phyloP scores from a whole-genome alignment of 2,329 filamentous ascomycete species.

The Fusarium sp. region DNA sequence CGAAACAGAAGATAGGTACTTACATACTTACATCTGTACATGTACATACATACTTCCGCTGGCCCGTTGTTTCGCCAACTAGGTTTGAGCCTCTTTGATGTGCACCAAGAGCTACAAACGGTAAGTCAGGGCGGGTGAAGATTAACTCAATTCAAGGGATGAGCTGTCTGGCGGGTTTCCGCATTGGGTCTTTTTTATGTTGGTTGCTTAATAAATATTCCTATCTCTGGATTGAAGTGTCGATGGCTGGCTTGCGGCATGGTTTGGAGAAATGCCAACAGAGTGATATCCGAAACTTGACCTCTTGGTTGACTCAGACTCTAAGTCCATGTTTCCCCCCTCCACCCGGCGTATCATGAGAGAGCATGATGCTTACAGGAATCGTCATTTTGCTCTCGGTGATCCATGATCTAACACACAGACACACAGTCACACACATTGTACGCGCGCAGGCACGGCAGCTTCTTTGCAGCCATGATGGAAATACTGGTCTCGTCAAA shows the following conservation, averaged over 20 bases:
- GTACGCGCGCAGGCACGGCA: slow-evolving; percentile 7
- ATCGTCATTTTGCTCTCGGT: background rate
- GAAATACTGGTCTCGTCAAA: background rate
- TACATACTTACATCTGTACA: background rate
- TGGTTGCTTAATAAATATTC: background rate
- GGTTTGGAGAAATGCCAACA: slow-evolving; percentile 21
- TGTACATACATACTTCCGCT: background rate
- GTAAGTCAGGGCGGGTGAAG: slow-evolving; percentile 12
- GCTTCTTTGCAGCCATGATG: background rate
- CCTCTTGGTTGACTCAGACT: slow-evolving; percentile 12
- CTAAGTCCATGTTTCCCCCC: too few relatives aligned
- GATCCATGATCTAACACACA: background rate
- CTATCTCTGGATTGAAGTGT: background rate
- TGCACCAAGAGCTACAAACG: slow-evolving; percentile 7
- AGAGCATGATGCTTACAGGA: background rate
- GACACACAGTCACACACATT: slow-evolving; percentile 3
- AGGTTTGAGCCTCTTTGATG: slow-evolving; percentile 15
- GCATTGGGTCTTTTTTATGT: slow-evolving; percentile 5
- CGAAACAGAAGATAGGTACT: background rate
- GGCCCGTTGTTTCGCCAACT: background rate
- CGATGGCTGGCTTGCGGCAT: slow-evolving; percentile 10
- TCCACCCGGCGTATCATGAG: background rate
- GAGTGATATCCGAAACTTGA: slow-evolving; percentile 10
- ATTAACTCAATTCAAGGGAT: slow-evolving; percentile 17
- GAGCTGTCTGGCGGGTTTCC: background rate